These are phyloP conservation scores for Bruguiera hainesii DNA, from an alignment of 441 rosid species.

Conservation along the genomic window DNA sequence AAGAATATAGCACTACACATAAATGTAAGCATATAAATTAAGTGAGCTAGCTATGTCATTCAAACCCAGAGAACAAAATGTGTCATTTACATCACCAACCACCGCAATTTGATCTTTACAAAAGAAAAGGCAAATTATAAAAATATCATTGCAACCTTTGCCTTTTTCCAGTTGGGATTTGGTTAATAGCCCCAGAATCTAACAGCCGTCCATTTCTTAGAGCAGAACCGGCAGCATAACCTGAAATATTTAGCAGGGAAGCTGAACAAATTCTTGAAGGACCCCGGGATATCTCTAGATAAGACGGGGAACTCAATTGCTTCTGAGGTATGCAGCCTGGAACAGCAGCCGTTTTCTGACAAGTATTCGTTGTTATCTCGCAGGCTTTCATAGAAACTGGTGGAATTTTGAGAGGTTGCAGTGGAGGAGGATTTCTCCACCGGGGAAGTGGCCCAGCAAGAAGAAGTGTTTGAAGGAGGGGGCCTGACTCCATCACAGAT, in stretches of 20 bases:
- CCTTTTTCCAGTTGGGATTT: constrained; percentile 43
- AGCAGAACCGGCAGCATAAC: constrained; percentile 5
- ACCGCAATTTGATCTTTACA: constrained; percentile 15
- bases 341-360: constrained; percentile 14
- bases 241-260: constrained; percentile 45
- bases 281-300: constrained; percentile 26
- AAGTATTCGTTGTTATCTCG: constrained; percentile 14
- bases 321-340: constrained; percentile 8
- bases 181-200: constrained; percentile 19
- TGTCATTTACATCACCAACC: constrained; percentile 33
- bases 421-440: constrained; percentile 95
- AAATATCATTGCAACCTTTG: constrained; percentile 50
- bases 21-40: background rate
- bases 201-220: constrained; percentile 23
- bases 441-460: constrained; percentile 84
- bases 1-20: background rate
- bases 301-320: constrained; percentile 13
- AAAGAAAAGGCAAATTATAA: constrained; percentile 6
- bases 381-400: constrained; percentile 37
- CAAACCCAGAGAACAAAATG: constrained; percentile 13
- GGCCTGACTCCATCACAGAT: constrained; percentile 67
- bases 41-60: constrained; percentile 16
- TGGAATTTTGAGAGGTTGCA: constrained; percentile 51
- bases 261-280: constrained; percentile 42
- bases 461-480: constrained; percentile 70